Conservation (phyloP, 1,284 basidiomycete species). For the Sanghuangporus baumii region DNA sequence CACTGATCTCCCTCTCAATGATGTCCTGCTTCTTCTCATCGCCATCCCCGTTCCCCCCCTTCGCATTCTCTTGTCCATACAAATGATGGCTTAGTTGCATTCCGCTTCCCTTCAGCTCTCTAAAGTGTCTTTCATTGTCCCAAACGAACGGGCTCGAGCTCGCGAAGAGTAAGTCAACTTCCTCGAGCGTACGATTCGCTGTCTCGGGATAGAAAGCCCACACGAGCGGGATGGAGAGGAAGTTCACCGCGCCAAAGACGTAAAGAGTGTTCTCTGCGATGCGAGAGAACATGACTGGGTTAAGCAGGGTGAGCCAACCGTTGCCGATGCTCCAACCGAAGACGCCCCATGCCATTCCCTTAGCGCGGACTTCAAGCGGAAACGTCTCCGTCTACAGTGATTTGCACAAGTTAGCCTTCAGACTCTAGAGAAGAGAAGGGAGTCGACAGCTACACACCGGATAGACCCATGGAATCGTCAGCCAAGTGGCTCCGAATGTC, state of each 20-base stretch:
- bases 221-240: conserved; percentile 42
- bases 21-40: neutral
- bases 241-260: conserved; percentile 43
- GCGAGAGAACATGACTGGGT: conserved; percentile 32
- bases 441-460: conserved; percentile 18
- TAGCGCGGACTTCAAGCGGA: conserved; percentile 57
- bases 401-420: conserved; percentile 3
- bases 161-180: conserved; percentile 45
- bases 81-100: neutral
- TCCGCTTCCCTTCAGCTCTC: conserved; percentile 23
- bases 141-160: conserved; percentile 41
- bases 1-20: neutral
- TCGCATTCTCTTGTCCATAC: neutral
- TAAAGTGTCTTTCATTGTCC: conserved; percentile 36
- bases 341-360: conserved; percentile 50
- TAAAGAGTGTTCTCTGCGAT: conserved; percentile 37
- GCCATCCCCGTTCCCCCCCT: neutral
- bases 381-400: conserved; percentile 43
- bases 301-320: conserved; percentile 31
- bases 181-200: conserved; percentile 46
- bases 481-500: conserved; percentile 48
- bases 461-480: conserved; percentile 51
- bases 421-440: neutral
- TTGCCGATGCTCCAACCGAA: conserved; percentile 49
- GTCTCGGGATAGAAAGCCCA: conserved; percentile 50